Percentiles rank a stretch among this genome's conserved stretches.
phyloP scores from a whole-genome alignment of 306 rosid species.

The Macrotyloma uniflorum region DNA sequence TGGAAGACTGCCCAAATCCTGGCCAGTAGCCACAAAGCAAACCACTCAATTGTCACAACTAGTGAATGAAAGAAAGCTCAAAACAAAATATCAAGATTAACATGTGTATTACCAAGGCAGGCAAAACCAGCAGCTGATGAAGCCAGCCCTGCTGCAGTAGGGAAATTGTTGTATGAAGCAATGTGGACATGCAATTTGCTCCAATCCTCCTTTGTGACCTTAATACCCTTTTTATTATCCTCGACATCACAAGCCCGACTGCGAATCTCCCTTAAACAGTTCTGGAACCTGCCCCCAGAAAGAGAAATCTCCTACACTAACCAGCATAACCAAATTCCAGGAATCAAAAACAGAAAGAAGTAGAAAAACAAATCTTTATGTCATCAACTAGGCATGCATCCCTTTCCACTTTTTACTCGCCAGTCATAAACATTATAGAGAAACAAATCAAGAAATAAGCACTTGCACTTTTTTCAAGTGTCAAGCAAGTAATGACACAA shows the following conservation, averaged over 20 bases:
- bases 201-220: slow-evolving; percentile 82
- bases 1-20: slow-evolving; percentile 22
- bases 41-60: slow-evolving; percentile 3
- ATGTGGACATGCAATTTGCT: slow-evolving; percentile 75
- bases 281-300: slow-evolving; percentile 90
- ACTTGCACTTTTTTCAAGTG: slow-evolving; percentile 16
- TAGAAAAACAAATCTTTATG: background rate
- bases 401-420: background rate
- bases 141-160: slow-evolving; percentile 98
- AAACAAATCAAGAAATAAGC: background rate
- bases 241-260: slow-evolving; percentile 77
- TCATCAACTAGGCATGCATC: background rate
- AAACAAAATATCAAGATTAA: slow-evolving; percentile 10
- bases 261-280: slow-evolving; percentile 88
- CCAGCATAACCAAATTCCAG: slow-evolving; percentile 54
- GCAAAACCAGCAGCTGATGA: slow-evolving; percentile 99
- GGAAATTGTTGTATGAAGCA: slow-evolving; percentile 94
- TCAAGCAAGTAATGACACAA: slow-evolving; percentile 16
- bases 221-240: slow-evolving; percentile 78
- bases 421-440: background rate
- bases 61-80: slow-evolving; percentile 6
- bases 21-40: slow-evolving; percentile 28
- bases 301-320: slow-evolving; percentile 93
- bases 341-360: slow-evolving; percentile 43
- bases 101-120: slow-evolving; percentile 70